These are phyloP conservation scores for Misopates orontium DNA, from an alignment of 257 asterid genomes.

Conservation along the genomic window DNA sequence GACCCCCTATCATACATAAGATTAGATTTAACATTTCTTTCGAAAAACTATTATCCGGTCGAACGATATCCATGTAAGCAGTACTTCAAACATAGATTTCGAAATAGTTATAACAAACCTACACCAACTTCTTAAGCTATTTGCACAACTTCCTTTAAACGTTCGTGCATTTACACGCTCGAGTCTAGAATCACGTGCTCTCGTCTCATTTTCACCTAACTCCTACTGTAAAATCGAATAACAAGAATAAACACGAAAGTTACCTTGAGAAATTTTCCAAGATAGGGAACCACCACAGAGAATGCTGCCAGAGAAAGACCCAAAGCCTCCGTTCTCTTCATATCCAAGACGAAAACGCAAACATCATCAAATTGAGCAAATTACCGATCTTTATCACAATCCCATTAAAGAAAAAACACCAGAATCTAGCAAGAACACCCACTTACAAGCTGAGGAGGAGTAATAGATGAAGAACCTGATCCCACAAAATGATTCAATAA, in stretches of 20 bases:
- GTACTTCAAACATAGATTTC: constrained; percentile 10
- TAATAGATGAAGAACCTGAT: constrained; percentile 56
- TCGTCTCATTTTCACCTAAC: not conserved
- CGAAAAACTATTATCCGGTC: too few species aligned
- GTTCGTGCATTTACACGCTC: not conserved
- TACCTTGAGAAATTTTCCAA: constrained; percentile 89
- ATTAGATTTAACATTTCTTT: too few species aligned
- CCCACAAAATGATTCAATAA: constrained; percentile 74
- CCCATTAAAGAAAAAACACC: not conserved
- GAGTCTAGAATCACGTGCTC: not conserved
- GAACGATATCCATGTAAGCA: too few species aligned
- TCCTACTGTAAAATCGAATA: too few species aligned
- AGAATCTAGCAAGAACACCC: not conserved
- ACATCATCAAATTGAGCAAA: not conserved
- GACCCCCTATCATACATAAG: not conserved
- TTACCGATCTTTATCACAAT: not conserved
- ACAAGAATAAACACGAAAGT: not conserved
- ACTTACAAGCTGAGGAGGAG: constrained; percentile 78
- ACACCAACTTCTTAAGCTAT: constrained; percentile 13
- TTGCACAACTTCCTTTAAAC: not conserved
- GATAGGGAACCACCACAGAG: constrained; percentile 71
- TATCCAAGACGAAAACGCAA: constrained; percentile 4
- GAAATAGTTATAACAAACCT: constrained; percentile 1
- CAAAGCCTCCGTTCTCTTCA: constrained; percentile 80
- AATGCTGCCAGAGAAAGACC: constrained; percentile 82